Percentiles rank a stretch among this genome's conserved stretches.
Conservation (phyloP, 768 basidiomycete species). For the Pleurotus tuber-regium region DNA sequence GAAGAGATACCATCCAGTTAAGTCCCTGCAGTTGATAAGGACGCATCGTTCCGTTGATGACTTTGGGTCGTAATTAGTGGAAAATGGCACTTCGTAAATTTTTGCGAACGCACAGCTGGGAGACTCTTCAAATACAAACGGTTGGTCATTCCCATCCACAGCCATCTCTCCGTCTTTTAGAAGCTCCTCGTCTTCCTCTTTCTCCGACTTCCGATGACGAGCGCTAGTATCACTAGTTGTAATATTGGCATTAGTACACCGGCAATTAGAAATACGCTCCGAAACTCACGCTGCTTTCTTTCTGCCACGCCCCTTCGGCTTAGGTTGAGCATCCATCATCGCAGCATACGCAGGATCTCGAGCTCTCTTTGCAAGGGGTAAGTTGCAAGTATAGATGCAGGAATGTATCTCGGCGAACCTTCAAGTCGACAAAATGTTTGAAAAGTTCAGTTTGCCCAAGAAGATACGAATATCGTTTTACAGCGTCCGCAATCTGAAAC, state of each 20-base stretch:
- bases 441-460: slow-evolving; percentile 97
- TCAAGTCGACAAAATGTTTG: slow-evolving; percentile 97
- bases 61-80: too few species aligned
- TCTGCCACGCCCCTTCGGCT: slow-evolving; percentile 79
- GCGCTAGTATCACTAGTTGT: slow-evolving; percentile 64
- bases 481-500: slow-evolving; percentile 80
- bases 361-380: slow-evolving; percentile 51
- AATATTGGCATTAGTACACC: too few species aligned
- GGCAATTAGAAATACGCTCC: too few species aligned
- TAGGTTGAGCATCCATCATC: slow-evolving; percentile 82
- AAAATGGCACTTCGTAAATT: too few species aligned
- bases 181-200: slow-evolving; percentile 97
- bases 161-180: slow-evolving; percentile 82
- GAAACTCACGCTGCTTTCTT: slow-evolving; percentile 74
- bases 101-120: slow-evolving; percentile 74
- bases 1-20: slow-evolving; percentile 95
- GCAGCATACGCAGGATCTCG: slow-evolving; percentile 93
- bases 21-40: slow-evolving; percentile 94
- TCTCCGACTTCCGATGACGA: slow-evolving; percentile 93
- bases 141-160: slow-evolving; percentile 81
- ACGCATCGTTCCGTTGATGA: slow-evolving; percentile 88
- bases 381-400: neutral
- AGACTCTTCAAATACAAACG: slow-evolving; percentile 92
- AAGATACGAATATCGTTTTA: slow-evolving; percentile 97
- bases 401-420: slow-evolving; percentile 44